Evolutionary conservation across 495 filamentous ascomycete genomes (phyloP), one percentile per base, ranked within the genome.

Genomic region (Penicillium samsonianum): DNA sequence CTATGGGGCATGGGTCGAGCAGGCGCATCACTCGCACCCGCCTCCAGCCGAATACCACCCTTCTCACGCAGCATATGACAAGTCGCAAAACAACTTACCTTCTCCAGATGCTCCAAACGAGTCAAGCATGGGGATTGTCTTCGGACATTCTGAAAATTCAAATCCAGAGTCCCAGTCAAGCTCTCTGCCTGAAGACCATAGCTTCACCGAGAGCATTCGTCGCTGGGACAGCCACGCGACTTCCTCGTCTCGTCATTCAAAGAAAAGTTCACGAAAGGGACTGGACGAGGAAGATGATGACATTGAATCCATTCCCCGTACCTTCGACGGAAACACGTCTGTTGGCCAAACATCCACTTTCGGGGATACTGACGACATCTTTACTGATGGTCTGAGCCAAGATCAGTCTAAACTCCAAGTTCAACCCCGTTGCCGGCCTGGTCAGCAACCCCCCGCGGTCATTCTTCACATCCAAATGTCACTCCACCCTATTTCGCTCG

Each of bases 401-500:
- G 68, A 77, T 51, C 65, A 66, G 45, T 76, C 74, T 5, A 73
- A 70, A 43, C 51, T 74, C 9, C 69, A 73, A 49, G 55, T 78
- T 3, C 68, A 71, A 53, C 65, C 61, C 14, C 62, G 62, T 44
- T 49, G 45, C 23, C 68, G 67, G 31, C 55, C 60, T 38, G 60
- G 63, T 0, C 55, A 71, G 11, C 67, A 73, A 28, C 61, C 69
- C 9, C 73, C 69, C 33, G 73, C 71, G 19, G 71, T 83, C 10
- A 71, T 80, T 41, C 70, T 83, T 28, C 75, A 82, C 55, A 82
- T 83, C 20, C 77, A 81, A 54, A 83, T 83, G 80, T 81, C 80
- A 6, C 62, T 82, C 16, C 77, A 83, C 53, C 78, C 77, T 1
- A 69, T 81, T 11, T 78, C 78, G n/a, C 73, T 80, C 14, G 65